A percentile compares a stretch with the other conserved stretches of the same genome.
Evolutionary conservation across 306 rosid genomes (phyloP).

Genomic region (Dryas alaskensis): DNA sequence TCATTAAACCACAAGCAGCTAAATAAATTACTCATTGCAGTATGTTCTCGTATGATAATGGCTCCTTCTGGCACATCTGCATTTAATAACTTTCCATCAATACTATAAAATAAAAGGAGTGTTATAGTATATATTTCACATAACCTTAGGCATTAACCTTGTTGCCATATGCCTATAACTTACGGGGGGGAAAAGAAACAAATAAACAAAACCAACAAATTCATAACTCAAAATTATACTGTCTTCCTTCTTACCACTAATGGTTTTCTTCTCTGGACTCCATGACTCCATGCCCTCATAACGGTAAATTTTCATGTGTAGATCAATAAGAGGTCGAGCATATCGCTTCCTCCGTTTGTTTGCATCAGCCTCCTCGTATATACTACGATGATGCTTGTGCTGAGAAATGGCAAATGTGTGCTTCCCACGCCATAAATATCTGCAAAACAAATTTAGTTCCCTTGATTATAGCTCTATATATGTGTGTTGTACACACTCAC

Average conservation of each 20-base stretch:
- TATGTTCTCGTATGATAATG: slow-evolving; percentile 77
- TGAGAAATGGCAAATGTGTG: slow-evolving; percentile 93
- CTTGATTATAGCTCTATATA: not conserved
- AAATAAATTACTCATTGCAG: slow-evolving; percentile 70
- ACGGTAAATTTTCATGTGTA: slow-evolving; percentile 91
- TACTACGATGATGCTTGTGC: slow-evolving; percentile 88
- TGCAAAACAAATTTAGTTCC: slow-evolving; percentile 30
- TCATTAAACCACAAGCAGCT: slow-evolving; percentile 98
- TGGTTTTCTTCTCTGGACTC: slow-evolving; percentile 59
- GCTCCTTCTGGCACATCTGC: slow-evolving; percentile 99
- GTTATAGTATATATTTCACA: not conserved
- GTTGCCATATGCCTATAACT: not conserved
- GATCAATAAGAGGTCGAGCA: slow-evolving; percentile 95
- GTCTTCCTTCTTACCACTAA: slow-evolving; percentile 67
- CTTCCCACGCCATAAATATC: slow-evolving; percentile 92
- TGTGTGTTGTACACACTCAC: not conserved
- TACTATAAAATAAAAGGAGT: slow-evolving; percentile 5
- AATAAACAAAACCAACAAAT: slow-evolving; percentile 14
- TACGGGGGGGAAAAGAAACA: not conserved
- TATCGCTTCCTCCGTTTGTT: slow-evolving; percentile 96
- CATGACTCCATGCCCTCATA: slow-evolving; percentile 91
- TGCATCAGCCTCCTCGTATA: slow-evolving; percentile 95
- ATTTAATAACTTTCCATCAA: slow-evolving; percentile 27
- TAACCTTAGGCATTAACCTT: not conserved
- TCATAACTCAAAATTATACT: slow-evolving; percentile 5